Evolutionary conservation across 371 early-diverging fungal species (phyloP), one percentile per base, ranked within the genome.

Genomic region (Saksenaea vasiformis): DNA sequence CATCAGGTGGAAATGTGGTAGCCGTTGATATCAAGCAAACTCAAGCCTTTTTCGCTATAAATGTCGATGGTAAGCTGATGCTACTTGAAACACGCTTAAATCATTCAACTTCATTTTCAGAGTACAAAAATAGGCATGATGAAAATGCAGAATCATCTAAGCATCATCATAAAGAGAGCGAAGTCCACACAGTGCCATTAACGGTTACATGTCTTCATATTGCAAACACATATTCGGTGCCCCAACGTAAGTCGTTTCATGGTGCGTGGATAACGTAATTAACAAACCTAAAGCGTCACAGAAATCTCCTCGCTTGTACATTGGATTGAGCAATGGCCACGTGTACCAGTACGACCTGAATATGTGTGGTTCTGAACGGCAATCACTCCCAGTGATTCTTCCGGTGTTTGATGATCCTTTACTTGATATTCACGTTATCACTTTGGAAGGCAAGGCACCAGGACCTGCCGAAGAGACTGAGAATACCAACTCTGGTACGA

Each of bases 261-360:
- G 22, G 1, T 22, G 31, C 31, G 7, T 7, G 2, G 22, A 47
- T 22, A 22, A 11, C 11, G 0, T 47, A 22, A 22, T 19, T 47
- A 47, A 47, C 22, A 22, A 17, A 22, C 3, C 51, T 47, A 22
- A 19, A 47, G 51, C 51, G 8, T 5, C 5, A 22, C 51, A 47
- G 5, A 17, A 5, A 22, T 47, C 65, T n/a, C 60, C 62, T 15
- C 72, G 69, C 19, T 58, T 78, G 0, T 70, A 60, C 56, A 61
- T 73, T 56, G 70, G 74, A 36, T 35, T 73, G 5, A 69, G 67
- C 19, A 78, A 76, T 56, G 79, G 79, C 17, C 60, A 65, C 54
- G 37, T 71, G 43, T 76, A 76, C 59, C 76, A 78, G 27, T 69
- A 71, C 39, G 68, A 71, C 60, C 36, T 64, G 28, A 61, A 19